Percentiles rank a stretch among this genome's conserved stretches.
Conservation (phyloP, 176 grass and related monocot genomes). For the Musa beccarii region DNA sequence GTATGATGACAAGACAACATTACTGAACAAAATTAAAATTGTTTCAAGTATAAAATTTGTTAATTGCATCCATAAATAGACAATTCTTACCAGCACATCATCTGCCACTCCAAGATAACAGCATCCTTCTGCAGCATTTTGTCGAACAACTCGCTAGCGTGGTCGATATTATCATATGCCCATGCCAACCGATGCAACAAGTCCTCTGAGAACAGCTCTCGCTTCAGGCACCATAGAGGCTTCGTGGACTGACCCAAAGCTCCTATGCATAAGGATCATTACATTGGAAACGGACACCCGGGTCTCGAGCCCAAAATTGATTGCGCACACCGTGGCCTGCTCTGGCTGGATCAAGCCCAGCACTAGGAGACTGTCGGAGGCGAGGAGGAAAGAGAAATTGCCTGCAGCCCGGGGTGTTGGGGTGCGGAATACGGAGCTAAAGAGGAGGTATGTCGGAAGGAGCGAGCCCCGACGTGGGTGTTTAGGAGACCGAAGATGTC, state of each 20-base stretch:
- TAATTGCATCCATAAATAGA: too few species aligned
- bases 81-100: background rate
- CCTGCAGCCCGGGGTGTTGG: background rate
- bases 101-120: background rate
- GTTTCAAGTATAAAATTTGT: too few species aligned
- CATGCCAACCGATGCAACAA: background rate
- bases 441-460: background rate
- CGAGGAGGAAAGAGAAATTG: background rate
- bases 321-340: background rate
- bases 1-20: too few species aligned
- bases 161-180: background rate
- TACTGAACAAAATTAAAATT: too few species aligned
- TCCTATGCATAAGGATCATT: background rate
- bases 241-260: background rate
- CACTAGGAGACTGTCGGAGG: background rate
- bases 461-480: background rate
- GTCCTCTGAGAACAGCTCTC: background rate
- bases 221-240: background rate
- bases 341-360: background rate
- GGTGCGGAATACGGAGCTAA: background rate
- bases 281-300: constrained; percentile 1
- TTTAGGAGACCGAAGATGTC: background rate
- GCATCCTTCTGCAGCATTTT: background rate
- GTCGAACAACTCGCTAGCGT: background rate
- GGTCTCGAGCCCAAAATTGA: background rate